Evolutionary conservation across 768 basidiomycete species (phyloP).

Genomic region (Thelephora aurantiotincta): DNA sequence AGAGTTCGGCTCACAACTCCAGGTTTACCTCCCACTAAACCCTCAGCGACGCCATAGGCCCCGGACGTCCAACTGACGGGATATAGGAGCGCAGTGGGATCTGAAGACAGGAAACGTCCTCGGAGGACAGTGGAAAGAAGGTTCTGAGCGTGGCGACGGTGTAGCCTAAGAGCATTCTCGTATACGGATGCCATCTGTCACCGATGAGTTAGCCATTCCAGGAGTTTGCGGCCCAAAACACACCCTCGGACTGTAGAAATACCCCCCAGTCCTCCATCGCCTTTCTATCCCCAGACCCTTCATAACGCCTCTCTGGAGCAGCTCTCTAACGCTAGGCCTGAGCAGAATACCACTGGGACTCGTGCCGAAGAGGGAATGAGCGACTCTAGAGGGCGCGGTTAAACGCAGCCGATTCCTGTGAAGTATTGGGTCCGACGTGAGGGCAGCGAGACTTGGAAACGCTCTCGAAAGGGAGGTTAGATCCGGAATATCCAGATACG

Average conservation of each 20-base stretch:
- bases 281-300: slow-evolving; percentile 53
- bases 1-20: slow-evolving; percentile 42
- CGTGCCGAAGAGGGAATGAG: slow-evolving; percentile 48
- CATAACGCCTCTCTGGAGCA: slow-evolving; percentile 58
- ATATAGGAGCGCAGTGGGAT: slow-evolving; percentile 12
- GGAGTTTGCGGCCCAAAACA: slow-evolving; percentile 11
- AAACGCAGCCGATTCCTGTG: slow-evolving; percentile 47
- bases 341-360: slow-evolving; percentile 40
- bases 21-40: slow-evolving; percentile 35
- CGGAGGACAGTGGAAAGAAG: slow-evolving; percentile 41
- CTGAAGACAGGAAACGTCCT: slow-evolving; percentile 16
- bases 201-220: slow-evolving; percentile 5
- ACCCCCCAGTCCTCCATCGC: slow-evolving; percentile 49
- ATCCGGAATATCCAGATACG: slow-evolving; percentile 64
- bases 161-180: slow-evolving; percentile 38
- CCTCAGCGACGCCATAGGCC: slow-evolving; percentile 45
- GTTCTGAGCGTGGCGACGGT: slow-evolving; percentile 37
- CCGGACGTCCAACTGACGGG: slow-evolving; percentile 30
- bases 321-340: slow-evolving; percentile 50
- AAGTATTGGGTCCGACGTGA: slow-evolving; percentile 49
- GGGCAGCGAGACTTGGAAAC: slow-evolving; percentile 28
- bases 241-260: slow-evolving; percentile 50
- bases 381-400: slow-evolving; percentile 51
- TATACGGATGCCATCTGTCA: slow-evolving; percentile 54
- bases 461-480: slow-evolving; percentile 37